Conservation (phyloP, 306 rosid species). For the Vachellia pachyceras region DNA sequence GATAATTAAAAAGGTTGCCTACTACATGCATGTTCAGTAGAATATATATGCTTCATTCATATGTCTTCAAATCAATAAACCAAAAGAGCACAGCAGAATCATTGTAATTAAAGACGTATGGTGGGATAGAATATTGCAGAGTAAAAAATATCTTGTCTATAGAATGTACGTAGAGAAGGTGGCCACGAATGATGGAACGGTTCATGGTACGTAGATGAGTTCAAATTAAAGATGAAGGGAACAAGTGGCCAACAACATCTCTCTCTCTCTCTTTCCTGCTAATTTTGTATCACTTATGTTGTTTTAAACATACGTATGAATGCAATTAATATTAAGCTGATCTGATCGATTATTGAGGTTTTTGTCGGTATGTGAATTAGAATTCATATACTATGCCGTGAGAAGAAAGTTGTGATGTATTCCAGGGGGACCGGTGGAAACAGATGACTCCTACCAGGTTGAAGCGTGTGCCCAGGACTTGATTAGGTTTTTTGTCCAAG, state of each 20-base stretch:
- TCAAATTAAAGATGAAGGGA: background rate
- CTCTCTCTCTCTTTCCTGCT: background rate
- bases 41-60: background rate
- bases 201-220: background rate
- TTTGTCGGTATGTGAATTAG: background rate
- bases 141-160: background rate
- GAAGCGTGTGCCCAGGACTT: conserved; percentile 23
- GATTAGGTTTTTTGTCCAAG: background rate
- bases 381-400: background rate
- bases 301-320: background rate
- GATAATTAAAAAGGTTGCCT: background rate
- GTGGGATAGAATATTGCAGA: background rate
- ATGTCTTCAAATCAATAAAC: background rate
- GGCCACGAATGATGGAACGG: background rate
- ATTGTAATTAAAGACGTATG: background rate
- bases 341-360: background rate
- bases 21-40: background rate
- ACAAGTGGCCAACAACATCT: background rate
- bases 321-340: background rate
- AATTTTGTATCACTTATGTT: background rate
- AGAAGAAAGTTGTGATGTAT: background rate
- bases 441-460: conserved; percentile 7
- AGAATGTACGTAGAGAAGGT: background rate
- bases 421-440: too few species aligned
- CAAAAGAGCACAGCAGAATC: background rate